Percentiles rank a stretch among this genome's conserved stretches.
These are phyloP conservation scores for Wickerhamomyces chambardii DNA, from an alignment of 805 yeast species.

Conservation along the genomic window DNA sequence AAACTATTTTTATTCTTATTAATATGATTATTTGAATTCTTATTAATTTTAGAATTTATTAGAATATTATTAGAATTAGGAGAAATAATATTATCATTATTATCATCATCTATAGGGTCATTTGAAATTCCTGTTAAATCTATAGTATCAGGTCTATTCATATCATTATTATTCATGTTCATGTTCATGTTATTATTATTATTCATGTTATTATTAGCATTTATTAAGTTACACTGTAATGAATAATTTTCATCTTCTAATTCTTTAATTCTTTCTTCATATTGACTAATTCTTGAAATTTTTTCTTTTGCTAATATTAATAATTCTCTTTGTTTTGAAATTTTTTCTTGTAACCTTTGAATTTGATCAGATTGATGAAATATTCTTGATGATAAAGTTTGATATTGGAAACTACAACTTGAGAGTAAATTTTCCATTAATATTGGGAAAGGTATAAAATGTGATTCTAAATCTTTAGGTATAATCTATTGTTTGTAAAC, in stretches of 20 bases:
- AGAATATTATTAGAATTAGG: too few species aligned
- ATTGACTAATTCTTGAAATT: constrained; percentile 6
- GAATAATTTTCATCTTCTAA: background rate
- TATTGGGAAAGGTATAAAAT: constrained; percentile 12
- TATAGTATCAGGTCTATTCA: constrained; percentile 7
- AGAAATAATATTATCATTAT: background rate
- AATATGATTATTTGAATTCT: too few species aligned
- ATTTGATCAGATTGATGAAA: constrained; percentile 8
- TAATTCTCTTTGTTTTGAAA: constrained; percentile 13
- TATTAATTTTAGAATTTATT: too few species aligned
- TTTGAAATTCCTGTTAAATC: constrained; percentile 10
- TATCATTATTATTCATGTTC: background rate
- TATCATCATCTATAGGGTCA: constrained; percentile 8
- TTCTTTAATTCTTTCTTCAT: background rate
- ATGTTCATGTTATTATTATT: too few species aligned
- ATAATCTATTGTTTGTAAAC: too few species aligned
- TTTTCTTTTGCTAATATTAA: constrained; percentile 14
- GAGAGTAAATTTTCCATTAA: constrained; percentile 16
- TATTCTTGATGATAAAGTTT: constrained; percentile 11
- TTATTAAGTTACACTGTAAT: too few species aligned
- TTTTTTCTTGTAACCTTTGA: constrained; percentile 7
- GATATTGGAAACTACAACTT: constrained; percentile 14
- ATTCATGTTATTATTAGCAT: too few species aligned
- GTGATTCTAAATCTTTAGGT: background rate
- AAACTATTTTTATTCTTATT: background rate